Base-by-base conservation (phyloP, 2,329 filamentous ascomycete species). In the Sarocladium kiliense region DNA sequence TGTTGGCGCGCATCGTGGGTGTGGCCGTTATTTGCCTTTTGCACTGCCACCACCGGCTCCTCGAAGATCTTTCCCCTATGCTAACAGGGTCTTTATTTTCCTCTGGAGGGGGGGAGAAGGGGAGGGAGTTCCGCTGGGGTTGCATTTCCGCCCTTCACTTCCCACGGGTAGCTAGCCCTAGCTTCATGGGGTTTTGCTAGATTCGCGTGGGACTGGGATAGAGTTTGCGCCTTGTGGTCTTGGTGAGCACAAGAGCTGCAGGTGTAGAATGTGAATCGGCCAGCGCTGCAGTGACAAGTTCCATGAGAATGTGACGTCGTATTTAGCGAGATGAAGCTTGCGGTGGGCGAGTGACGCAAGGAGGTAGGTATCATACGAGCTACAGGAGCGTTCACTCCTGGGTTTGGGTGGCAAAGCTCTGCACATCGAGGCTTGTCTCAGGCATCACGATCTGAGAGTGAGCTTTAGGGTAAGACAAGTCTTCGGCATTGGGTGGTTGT, bases 121-220 rank as follows among this genome's bases (percentile, higher is more conserved):
- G 30, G 30, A n/a, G n/a, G n/a, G n/a, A n/a, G n/a, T n/a, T n/a
- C n/a, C n/a, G n/a, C n/a, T n/a, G n/a, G n/a, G n/a, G n/a, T n/a
- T n/a, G n/a, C n/a, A n/a, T n/a, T n/a, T n/a, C n/a, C n/a, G n/a
- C n/a, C n/a, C n/a, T n/a, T n/a, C n/a, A n/a, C n/a, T n/a, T n/a
- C n/a, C n/a, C 30, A 14, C 30, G 30, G 30, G 30, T 34, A 34
- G 30, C 30, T 34, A 34, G 30, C 30, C 30, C 37, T 41, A 19
- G 37, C 30, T 41, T 41, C 9, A 41, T 41, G 37, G 30, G n/a
- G n/a, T n/a, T n/a, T n/a, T n/a, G 7, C 30, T 34, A 34, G 30
- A 34, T 14, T 27, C 23, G 44, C 21, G 23, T 47, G 44, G 44
- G 44, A 47, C 44, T 47, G 44, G 44, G 44, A 47, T 47, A 47